Evolutionary conservation across 208 protist species (phyloP), one percentile per base, ranked within the genome.

Genomic region (Kentomonas sorsogonicus): DNA sequence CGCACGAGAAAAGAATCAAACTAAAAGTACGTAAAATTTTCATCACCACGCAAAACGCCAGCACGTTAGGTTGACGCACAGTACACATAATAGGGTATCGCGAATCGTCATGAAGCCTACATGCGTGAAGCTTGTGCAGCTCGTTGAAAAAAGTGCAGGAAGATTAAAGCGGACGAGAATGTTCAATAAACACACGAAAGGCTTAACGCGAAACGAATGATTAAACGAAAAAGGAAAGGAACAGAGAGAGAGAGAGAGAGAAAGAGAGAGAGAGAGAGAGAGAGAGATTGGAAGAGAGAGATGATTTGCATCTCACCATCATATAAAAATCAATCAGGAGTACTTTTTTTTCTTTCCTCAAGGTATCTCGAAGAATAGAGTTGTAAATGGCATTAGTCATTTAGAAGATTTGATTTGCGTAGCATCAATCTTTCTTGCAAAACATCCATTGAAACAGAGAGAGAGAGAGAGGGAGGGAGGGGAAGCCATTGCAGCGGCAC

Each of bases 381-480:
- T 26, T 20, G 7, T 47, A 27, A 20, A 5, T n/a, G n/a, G n/a
- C n/a, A n/a, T n/a, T n/a, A n/a, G n/a, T n/a, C n/a, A n/a, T n/a
- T n/a, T n/a, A n/a, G n/a, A n/a, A n/a, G n/a, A n/a, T n/a, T n/a
- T n/a, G n/a, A n/a, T n/a, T n/a, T n/a, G n/a, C n/a, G n/a, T n/a
- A n/a, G n/a, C n/a, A n/a, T n/a, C n/a, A n/a, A n/a, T n/a, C 23
- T 47, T 11, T 47, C 9, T 47, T 18, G 43, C 15, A 26, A 20
- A 47, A 18, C 7, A 47, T 5, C 6, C n/a, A 15, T 9, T 15
- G 6, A n/a, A 40, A 40, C 16, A 30, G 25, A 43, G 2, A 10
- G 23, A 27, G 41, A 60, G 6, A 39, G 23, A 66, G 39, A 54
- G 31, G 34, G 51, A 63, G 51, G 50, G 51, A 59, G 26, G 46